Base-by-base conservation (phyloP, 2,329 filamentous ascomycete genomes). In the Amauroascus niger region DNA sequence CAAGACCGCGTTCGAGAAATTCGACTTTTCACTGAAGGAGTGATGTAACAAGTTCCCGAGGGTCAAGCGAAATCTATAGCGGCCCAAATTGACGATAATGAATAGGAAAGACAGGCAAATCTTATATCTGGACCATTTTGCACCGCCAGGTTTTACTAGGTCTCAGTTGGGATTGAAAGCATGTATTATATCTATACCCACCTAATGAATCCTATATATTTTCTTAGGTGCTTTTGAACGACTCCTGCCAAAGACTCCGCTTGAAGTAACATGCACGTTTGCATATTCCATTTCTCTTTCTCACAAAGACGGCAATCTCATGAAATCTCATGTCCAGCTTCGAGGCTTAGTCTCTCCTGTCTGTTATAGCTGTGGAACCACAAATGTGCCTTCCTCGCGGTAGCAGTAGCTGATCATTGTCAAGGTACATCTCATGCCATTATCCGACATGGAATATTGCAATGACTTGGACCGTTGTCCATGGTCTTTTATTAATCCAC, bases 1-100 rank as follows among this genome's bases (percentile, higher is more conserved):
- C 69, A 89, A 91, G 62, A 76, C 79, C 60, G 84, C 84, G 0
- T 98, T 95, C 65, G 83, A 87, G 69, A 76, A 80, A 30, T 96
- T 87, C 78, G 91, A 98, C 69, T 96, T 96, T 67, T 86, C 87
- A 40, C 60, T 76, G 57, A 64, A 71, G 54, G 64, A 64, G 54
- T 58, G 49, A 54, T 9, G 18, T 46, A 14, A 14, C 4, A 22
- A 2, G 39, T n/a, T 11, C 18, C 9, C 11, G 20, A 22, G n/a
- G 18, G 24, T 7, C 9, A 30, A 30, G 26, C 26, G 26, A 9
- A 30, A 30, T 30, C 9, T 30, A 30, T 30, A 30, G 9, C 26
- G 9, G 26, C 4, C 26, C 16, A 35, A 30, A 30, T 30, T 30
- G 32, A 35, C 32, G 13, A 14, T 11, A 14, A 35, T 11, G 32